These are phyloP conservation scores for Megacollybia platyphylla DNA, from an alignment of 1,284 basidiomycete genomes.

Conservation along the genomic window DNA sequence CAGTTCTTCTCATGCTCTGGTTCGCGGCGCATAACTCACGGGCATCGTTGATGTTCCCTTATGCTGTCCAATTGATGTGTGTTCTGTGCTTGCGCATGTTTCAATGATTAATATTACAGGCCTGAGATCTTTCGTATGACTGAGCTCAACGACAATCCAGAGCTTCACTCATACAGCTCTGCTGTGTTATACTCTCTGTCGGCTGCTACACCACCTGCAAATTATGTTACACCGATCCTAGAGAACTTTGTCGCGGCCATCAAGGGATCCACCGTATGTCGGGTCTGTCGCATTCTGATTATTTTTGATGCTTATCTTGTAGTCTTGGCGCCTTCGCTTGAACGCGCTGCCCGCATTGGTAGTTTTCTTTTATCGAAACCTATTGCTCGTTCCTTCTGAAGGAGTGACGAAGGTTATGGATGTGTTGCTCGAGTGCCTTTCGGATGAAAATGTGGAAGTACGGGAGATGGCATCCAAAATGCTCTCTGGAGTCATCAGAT, in stretches of 20 bases:
- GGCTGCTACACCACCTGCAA: conserved; percentile 48
- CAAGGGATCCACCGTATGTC: conserved; percentile 51
- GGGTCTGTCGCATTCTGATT: conserved; percentile 4
- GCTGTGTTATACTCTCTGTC: conserved; percentile 68
- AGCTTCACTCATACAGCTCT: conserved; percentile 59
- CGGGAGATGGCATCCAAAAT: conserved; percentile 89
- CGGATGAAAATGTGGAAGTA: conserved; percentile 89
- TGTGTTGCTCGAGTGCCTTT: conserved; percentile 70
- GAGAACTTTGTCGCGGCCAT: conserved; percentile 52
- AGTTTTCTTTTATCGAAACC: conserved; percentile 81
- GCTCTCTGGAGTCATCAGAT: conserved; percentile 82
- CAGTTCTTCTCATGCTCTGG: conserved; percentile 77
- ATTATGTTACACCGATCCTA: conserved; percentile 49
- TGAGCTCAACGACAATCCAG: conserved; percentile 68
- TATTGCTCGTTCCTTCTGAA: conserved; percentile 60
- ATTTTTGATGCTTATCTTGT: conserved; percentile 5
- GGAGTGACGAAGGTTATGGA: conserved; percentile 67
- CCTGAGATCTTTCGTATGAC: conserved; percentile 73
- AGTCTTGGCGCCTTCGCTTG: conserved; percentile 74
- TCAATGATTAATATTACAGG: conserved; percentile 20
- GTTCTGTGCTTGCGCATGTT: conserved; percentile 15
- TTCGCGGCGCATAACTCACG: conserved; percentile 54
- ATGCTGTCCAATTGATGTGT: conserved; percentile 65
- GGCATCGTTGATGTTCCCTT: conserved; percentile 60
- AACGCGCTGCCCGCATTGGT: conserved; percentile 64